Evolutionary conservation across 179 eudicot genomes (phyloP), one percentile per base, ranked within the genome.

Genomic region (Spinacia oleracea): DNA sequence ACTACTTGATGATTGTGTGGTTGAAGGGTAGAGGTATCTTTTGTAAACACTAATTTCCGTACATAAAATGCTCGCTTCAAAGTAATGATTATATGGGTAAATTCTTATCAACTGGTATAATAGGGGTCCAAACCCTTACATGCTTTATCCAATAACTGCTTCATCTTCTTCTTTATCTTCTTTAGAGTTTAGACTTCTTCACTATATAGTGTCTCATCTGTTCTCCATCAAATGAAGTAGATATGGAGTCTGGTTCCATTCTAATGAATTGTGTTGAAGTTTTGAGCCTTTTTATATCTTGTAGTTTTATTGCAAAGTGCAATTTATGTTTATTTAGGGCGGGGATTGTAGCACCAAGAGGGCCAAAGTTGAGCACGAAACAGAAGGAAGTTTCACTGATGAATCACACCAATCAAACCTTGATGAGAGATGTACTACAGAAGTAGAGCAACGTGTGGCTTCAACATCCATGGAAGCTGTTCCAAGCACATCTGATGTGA

Each of bases 321-420:
- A 43, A 71, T 78, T 11, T 82, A 74, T 79, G 70, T 84, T 63
- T 66, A 70, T 75, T 15, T 85, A 93, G 97, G 89, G 85, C 60
- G 97, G 90, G 59, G 93, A 91, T 78, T 81, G 85, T 84, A 68
- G 78, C 88, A 78, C 85, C 76, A 91, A 86, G 87, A 86, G 89
- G 81, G 87, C 82, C 82, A 91, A 85, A 74, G 84, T 88, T 83
- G 96, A 86, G 77, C 87, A 87, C 75, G 91, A 80, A 66, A 81
- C 77, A 63, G 89, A 83, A 65, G 76, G 53, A 59, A 82, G 74
- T 70, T 73, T 70, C 23, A 53, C 58, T 51, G 81, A 75, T 75
- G 88, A 81, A 46, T 53, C 75, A 46, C 88, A 77, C 62, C 58
- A 81, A 46, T 53, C 75, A 46, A 87, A 77, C 62, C 58, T 74